These are phyloP conservation scores for Mitragyna speciosa DNA, from an alignment of 257 asterid genomes.

Conservation along the genomic window DNA sequence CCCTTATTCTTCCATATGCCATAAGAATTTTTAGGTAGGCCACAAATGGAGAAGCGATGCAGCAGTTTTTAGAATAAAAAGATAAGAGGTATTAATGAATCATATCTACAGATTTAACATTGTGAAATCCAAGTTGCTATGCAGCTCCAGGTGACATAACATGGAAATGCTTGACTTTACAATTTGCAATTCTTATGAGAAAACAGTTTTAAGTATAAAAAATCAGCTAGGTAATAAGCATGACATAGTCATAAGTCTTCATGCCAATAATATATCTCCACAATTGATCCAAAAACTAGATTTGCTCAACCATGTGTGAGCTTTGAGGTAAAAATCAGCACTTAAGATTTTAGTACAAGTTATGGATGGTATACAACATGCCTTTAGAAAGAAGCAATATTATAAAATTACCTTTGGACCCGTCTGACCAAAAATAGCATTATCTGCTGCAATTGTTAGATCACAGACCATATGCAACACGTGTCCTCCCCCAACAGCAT, in stretches of 20 bases:
- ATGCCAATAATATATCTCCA: background rate
- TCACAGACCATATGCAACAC: constrained; percentile 96
- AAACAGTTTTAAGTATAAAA: background rate
- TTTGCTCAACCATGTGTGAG: background rate
- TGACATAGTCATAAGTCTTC: too few species aligned
- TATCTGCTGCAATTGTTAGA: constrained; percentile 89
- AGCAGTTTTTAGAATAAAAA: background rate
- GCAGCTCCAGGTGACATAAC: too few species aligned
- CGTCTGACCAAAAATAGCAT: constrained; percentile 89
- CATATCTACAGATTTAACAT: background rate
- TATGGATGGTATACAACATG: background rate
- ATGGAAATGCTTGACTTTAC: background rate
- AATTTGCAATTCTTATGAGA: background rate
- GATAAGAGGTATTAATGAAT: background rate
- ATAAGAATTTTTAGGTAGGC: too few species aligned
- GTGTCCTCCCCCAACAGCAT: constrained; percentile 97
- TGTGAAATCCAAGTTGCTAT: too few species aligned
- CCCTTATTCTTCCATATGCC: too few species aligned
- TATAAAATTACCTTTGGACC: constrained; percentile 70
- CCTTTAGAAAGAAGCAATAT: background rate
- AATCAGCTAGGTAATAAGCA: background rate
- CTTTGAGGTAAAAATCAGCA: background rate
- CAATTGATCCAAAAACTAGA: background rate
- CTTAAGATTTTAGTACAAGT: background rate
- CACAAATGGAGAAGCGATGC: background rate